Conservation (phyloP, 768 basidiomycete genomes). For the Sporobolomyces roseus region DNA sequence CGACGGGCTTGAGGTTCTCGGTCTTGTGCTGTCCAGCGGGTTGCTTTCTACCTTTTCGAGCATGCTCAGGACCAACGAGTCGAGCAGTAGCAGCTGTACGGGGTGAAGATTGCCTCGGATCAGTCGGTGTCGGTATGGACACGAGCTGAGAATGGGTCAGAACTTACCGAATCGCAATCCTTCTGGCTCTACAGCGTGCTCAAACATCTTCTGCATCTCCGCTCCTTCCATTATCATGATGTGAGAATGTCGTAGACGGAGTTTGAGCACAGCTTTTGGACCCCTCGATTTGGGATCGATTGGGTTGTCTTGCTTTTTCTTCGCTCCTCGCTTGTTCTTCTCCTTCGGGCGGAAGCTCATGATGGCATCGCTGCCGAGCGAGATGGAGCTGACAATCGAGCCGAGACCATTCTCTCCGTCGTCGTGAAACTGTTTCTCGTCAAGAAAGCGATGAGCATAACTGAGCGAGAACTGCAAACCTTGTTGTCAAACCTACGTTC, state of each 20-base stretch:
- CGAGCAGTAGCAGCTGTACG: conserved; percentile 26
- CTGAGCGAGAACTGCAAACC: too few relatives aligned
- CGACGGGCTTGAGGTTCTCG: neutral
- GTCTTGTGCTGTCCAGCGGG: neutral
- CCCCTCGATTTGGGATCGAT: neutral
- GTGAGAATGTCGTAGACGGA: conserved; percentile 10
- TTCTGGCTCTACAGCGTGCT: conserved; percentile 34
- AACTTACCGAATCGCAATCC: conserved; percentile 25
- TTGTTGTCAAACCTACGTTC: too few relatives aligned
- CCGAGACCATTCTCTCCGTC: conserved; percentile 49
- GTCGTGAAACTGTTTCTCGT: too few relatives aligned
- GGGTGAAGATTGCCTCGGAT: neutral
- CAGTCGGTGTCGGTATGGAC: neutral
- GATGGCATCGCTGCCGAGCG: conserved; percentile 45
- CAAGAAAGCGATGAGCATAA: too few relatives aligned
- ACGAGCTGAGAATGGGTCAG: neutral
- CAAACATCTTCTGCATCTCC: conserved; percentile 15
- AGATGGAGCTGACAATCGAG: conserved; percentile 45
- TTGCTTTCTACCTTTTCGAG: neutral
- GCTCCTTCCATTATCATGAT: conserved; percentile 30
- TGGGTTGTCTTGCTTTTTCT: neutral
- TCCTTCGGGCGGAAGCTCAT: conserved; percentile 46
- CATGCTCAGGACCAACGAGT: conserved; percentile 25
- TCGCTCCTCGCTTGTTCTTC: conserved; percentile 9
- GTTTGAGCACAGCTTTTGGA: neutral